Evolutionary conservation across 495 filamentous ascomycete genomes (phyloP).

Genomic region (Penicillium pulvis): DNA sequence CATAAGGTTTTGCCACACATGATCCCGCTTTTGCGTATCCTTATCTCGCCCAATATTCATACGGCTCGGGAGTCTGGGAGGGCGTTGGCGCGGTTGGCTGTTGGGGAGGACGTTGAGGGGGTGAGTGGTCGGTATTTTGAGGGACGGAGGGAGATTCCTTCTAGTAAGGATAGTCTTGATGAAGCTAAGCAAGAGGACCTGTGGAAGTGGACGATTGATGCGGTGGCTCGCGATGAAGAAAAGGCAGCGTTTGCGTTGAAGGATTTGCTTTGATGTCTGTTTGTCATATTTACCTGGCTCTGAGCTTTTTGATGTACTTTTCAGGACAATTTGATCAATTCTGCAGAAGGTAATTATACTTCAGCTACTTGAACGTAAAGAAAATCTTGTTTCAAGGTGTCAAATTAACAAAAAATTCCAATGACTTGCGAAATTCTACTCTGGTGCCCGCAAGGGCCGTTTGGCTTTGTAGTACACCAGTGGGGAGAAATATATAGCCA

Average conservation of each 20-base stretch:
- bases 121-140: conserved; percentile 43
- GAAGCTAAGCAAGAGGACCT: conserved; percentile 48
- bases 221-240: conserved; percentile 38
- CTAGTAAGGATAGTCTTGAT: conserved; percentile 41
- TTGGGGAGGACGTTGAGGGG: conserved; percentile 27
- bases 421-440: no score
- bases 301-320: no score
- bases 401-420: no score
- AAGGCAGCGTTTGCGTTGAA: conserved; percentile 23
- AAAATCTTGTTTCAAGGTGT: no score
- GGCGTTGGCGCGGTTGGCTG: conserved; percentile 38
- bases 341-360: no score
- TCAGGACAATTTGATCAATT: no score
- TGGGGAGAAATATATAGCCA: no score
- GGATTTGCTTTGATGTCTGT: conserved; percentile 2
- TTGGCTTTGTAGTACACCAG: no score
- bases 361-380: no score
- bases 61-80: conserved; percentile 37
- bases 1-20: conserved; percentile 35
- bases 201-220: conserved; percentile 51
- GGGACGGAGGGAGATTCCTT: conserved; percentile 34
- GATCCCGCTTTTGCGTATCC: conserved; percentile 33
- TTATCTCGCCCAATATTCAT: conserved; percentile 38
- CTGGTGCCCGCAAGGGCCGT: no score
- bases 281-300: not conserved